A percentile compares a stretch with the other conserved stretches of the same genome.
phyloP scores from a whole-genome alignment of 345 rosid genomes.

The Acer campestre region DNA sequence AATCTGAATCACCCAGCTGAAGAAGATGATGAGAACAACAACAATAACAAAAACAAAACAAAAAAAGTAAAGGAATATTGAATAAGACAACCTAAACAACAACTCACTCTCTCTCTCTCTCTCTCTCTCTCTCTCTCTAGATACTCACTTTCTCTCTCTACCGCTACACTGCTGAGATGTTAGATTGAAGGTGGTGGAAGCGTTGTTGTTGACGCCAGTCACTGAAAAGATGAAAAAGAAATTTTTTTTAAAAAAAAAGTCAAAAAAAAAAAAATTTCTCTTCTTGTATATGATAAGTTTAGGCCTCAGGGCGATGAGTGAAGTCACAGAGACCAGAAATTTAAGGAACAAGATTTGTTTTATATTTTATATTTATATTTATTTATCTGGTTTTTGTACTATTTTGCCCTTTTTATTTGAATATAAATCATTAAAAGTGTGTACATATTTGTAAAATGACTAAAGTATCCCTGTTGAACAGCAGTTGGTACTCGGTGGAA shows the following conservation, averaged over 20 bases:
- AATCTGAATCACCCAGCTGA: slow-evolving; percentile 29
- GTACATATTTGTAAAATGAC: background rate
- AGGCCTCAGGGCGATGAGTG: slow-evolving; percentile 13
- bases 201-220: slow-evolving; percentile 23
- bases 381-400: slow-evolving; percentile 2
- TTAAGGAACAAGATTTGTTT: background rate
- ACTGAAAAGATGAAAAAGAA: slow-evolving; percentile 16
- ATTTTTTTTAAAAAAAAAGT: too few species aligned
- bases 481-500: background rate
- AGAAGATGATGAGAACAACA: slow-evolving; percentile 15
- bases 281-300: background rate
- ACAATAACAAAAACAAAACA: slow-evolving; percentile 10
- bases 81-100: background rate
- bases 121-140: slow-evolving; percentile 11
- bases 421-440: background rate
- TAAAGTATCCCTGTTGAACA: background rate
- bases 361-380: too few species aligned
- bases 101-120: background rate
- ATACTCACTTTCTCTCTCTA: slow-evolving; percentile 2
- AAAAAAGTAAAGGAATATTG: slow-evolving; percentile 6
- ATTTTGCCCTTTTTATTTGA: slow-evolving; percentile 12
- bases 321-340: slow-evolving; percentile 19
- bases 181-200: slow-evolving; percentile 15
- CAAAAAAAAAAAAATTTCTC: background rate
- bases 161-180: slow-evolving; percentile 2